Evolutionary conservation across 768 basidiomycete genomes (phyloP).

Genomic region (Mycena indigotica): DNA sequence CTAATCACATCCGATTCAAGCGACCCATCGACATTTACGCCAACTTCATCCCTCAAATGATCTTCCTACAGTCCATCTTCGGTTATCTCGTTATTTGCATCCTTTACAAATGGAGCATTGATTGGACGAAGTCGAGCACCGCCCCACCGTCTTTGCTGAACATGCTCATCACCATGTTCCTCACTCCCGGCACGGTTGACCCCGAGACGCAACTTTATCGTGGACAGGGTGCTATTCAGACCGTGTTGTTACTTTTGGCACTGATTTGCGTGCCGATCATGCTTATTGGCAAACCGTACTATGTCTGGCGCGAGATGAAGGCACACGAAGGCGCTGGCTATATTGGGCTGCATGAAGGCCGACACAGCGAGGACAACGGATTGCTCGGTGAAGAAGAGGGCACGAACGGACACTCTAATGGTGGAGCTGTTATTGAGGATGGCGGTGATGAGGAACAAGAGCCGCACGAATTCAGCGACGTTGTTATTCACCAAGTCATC

Average conservation of each 20-base stretch:
- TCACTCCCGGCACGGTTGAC: conserved; percentile 81
- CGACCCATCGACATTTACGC: conserved; percentile 84
- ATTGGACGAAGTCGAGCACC: conserved; percentile 75
- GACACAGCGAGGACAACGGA: conserved; percentile 59
- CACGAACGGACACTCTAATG: conserved; percentile 40
- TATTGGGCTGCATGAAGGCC: conserved; percentile 63
- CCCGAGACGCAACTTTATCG: conserved; percentile 73
- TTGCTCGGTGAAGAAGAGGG: conserved; percentile 83
- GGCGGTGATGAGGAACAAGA: conserved; percentile 75
- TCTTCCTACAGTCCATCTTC: conserved; percentile 97
- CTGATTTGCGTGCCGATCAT: conserved; percentile 93
- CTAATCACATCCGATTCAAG: conserved; percentile 94
- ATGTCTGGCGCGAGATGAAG: conserved; percentile 88
- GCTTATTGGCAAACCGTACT: conserved; percentile 88
- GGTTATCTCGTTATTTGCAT: conserved; percentile 95
- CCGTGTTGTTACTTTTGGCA: conserved; percentile 75
- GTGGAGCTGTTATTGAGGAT: conserved; percentile 71
- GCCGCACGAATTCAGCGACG: conserved; percentile 91
- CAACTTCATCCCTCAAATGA: conserved; percentile 96
- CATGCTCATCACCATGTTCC: conserved; percentile 96
- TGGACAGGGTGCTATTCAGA: conserved; percentile 86
- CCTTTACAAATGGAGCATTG: conserved; percentile 94
- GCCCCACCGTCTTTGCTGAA: conserved; percentile 89
- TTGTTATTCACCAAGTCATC: conserved; percentile 95
- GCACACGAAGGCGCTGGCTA: conserved; percentile 85